Evolutionary conservation across 148 eudicot species (phyloP).

Genomic region (Fallopia convolvulus): DNA sequence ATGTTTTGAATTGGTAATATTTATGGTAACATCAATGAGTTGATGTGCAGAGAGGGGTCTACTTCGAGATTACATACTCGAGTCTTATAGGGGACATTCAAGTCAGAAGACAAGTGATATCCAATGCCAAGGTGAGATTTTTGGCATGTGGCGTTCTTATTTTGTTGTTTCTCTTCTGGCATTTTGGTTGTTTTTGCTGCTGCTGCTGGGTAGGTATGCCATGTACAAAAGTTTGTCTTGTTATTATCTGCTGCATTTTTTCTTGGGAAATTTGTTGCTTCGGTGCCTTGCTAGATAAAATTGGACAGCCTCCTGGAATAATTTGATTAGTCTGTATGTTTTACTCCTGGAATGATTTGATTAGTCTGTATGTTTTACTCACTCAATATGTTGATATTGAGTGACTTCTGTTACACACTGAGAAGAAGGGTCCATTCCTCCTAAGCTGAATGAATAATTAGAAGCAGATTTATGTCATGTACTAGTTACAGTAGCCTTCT

Average conservation of each 20-base stretch:
- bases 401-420: background rate
- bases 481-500: background rate
- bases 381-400: too few relatives aligned
- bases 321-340: background rate
- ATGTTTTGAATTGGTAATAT: background rate
- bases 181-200: background rate
- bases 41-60: conserved; percentile 70
- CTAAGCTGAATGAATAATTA: background rate
- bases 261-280: background rate
- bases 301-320: background rate
- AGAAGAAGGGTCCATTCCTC: background rate
- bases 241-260: background rate
- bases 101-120: conserved; percentile 57
- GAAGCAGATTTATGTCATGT: background rate
- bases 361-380: too few relatives aligned
- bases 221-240: background rate
- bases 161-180: background rate
- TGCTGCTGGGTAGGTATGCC: background rate
- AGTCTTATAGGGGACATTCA: conserved; percentile 55
- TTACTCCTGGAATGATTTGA: background rate
- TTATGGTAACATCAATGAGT: background rate
- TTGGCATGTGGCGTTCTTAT: conserved; percentile 2
- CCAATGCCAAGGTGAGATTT: conserved; percentile 65
- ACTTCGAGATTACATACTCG: conserved; percentile 78
- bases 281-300: background rate